A percentile compares a stretch with the other conserved stretches of the same genome.
Evolutionary conservation across 2,329 filamentous ascomycete species (phyloP).

Genomic region (Aspergillus ochraceoroseus): DNA sequence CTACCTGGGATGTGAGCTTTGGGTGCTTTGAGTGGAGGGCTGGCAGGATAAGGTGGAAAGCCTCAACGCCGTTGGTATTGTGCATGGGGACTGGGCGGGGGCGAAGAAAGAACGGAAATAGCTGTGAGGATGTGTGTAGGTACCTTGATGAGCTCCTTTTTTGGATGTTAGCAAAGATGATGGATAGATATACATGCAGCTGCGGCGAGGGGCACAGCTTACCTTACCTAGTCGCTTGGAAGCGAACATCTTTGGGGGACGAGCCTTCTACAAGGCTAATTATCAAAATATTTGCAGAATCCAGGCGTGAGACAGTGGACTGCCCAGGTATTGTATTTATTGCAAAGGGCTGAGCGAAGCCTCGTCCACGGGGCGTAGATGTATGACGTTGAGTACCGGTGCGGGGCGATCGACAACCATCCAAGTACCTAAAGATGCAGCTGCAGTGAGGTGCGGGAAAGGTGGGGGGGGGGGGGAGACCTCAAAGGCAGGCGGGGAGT

Average conservation of each 20-base stretch:
- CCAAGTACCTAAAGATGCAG: no score
- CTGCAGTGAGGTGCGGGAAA: neutral
- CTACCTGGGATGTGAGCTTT: constrained; percentile 30
- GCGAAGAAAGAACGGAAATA: neutral
- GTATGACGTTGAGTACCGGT: constrained; percentile 23
- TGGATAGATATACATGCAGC: neutral
- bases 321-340: no score
- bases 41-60: no score
- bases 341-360: constrained; percentile 1
- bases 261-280: neutral
- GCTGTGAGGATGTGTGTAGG: neutral
- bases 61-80: no score
- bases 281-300: neutral
- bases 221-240: constrained; percentile 48
- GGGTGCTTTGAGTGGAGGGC: neutral
- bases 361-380: constrained; percentile 7
- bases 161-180: constrained; percentile 23
- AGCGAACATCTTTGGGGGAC: constrained; percentile 45
- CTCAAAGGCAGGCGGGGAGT: neutral
- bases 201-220: constrained; percentile 11
- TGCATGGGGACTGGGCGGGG: no score
- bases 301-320: no score
- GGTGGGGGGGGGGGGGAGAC: neutral
- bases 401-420: constrained; percentile 18
- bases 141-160: constrained; percentile 55